Conservation (phyloP, 805 yeast species). For the Spathaspora boniae region DNA sequence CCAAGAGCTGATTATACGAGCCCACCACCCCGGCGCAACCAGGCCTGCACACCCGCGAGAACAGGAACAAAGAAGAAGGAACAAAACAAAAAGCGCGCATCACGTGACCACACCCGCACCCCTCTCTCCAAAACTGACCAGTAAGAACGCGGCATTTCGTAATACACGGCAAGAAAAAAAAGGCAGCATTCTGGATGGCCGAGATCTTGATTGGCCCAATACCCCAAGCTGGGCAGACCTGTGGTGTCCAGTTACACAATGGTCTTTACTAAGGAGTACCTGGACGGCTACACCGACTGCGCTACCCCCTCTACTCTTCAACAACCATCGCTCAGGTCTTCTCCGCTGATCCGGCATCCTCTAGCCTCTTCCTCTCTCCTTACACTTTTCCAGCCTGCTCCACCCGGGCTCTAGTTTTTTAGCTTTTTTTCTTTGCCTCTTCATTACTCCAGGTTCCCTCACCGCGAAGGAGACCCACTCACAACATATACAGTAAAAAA, state of each 20-base stretch:
- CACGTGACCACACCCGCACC: not conserved
- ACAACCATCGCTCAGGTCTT: constrained; percentile 2
- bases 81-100: not conserved
- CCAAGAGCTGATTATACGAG: not conserved
- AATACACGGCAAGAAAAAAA: constrained; percentile 2
- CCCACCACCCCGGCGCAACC: not conserved
- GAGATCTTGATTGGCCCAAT: not conserved
- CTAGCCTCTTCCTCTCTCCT: too few species aligned
- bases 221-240: not conserved
- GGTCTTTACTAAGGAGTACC: constrained; percentile 3
- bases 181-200: not conserved
- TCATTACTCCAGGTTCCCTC: not conserved
- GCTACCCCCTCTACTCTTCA: not conserved
- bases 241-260: not conserved
- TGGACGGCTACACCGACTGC: not conserved
- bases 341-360: not conserved
- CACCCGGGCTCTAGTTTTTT: too few species aligned
- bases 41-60: constrained; percentile 1
- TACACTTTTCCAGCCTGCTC: too few species aligned
- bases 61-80: not conserved
- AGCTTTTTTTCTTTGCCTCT: too few species aligned
- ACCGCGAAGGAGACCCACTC: not conserved
- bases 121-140: constrained; percentile 1
- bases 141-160: constrained; percentile 3
- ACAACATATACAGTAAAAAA: not conserved